phyloP scores from a whole-genome alignment of 169 alveolate species.

The Babesia microti region DNA sequence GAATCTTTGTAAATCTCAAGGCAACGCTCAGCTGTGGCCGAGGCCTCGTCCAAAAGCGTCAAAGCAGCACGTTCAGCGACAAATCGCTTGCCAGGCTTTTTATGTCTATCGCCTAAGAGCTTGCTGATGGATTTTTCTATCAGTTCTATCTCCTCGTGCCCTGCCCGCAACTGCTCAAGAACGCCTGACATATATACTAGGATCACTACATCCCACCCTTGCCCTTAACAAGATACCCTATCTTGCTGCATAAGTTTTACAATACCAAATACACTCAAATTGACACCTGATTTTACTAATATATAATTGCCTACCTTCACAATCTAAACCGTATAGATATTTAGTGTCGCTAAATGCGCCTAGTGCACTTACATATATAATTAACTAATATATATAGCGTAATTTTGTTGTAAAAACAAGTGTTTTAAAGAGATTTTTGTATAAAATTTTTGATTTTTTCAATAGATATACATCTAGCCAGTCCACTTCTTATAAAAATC shows the following conservation, averaged over 20 bases:
- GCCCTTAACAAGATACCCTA: no score
- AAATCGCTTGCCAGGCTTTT: conserved; percentile 32
- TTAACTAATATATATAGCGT: no score
- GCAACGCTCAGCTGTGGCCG: conserved; percentile 20
- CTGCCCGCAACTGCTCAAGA: conserved; percentile 36
- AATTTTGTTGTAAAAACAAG: no score
- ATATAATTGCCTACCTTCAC: no score
- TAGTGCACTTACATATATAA: no score
- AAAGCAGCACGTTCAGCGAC: conserved; percentile 44
- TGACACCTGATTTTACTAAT: no score
- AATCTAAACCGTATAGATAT: no score
- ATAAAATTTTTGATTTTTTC: background rate
- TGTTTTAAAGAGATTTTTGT: no score
- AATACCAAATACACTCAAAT: no score
- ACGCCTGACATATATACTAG: conserved; percentile 44
- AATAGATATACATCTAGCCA: conserved; percentile 2
- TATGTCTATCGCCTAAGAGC: conserved; percentile 29
- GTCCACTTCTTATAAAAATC: conserved; percentile 68
- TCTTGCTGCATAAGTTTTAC: no score
- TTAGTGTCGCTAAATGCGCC: no score
- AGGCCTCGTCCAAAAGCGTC: conserved; percentile 34
- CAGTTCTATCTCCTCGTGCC: conserved; percentile 49
- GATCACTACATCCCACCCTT: no score
- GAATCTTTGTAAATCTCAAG: conserved; percentile 30
- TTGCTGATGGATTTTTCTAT: conserved; percentile 43